These are phyloP conservation scores for Verticillium zaregamsianum DNA, from an alignment of 2,329 filamentous ascomycete species.

Conservation along the genomic window DNA sequence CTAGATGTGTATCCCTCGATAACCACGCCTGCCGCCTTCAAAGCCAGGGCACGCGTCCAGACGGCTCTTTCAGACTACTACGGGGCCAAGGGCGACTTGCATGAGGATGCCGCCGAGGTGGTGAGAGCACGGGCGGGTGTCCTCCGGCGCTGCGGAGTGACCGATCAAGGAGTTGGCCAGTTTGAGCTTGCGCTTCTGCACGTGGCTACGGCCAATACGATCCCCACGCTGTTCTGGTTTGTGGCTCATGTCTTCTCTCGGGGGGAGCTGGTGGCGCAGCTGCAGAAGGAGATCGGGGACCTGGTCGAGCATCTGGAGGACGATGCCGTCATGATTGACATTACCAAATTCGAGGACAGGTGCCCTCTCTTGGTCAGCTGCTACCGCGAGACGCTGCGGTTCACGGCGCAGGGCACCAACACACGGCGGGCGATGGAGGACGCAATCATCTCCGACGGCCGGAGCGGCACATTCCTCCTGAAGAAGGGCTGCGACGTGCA, in stretches of 20 bases:
- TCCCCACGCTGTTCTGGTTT: slow-evolving; percentile 31
- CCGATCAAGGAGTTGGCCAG: slow-evolving; percentile 18
- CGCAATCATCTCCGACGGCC: slow-evolving; percentile 22
- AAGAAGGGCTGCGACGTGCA: slow-evolving; percentile 21
- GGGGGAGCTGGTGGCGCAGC: slow-evolving; percentile 16
- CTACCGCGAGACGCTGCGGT: slow-evolving; percentile 40
- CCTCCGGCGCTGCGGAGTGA: slow-evolving; percentile 24
- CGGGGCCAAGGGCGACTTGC: slow-evolving; percentile 16
- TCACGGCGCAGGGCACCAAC: slow-evolving; percentile 29
- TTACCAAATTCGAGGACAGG: slow-evolving; percentile 25
- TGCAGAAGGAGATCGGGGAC: slow-evolving; percentile 23
- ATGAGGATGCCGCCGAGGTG: slow-evolving; percentile 20
- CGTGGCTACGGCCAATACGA: slow-evolving; percentile 28
- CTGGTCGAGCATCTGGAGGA: slow-evolving; percentile 2
- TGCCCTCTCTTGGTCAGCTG: slow-evolving; percentile 37
- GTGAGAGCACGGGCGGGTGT: slow-evolving; percentile 20
- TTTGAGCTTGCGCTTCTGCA: slow-evolving; percentile 26
- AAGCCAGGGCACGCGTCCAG: slow-evolving; percentile 16
- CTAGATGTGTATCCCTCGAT: slow-evolving; percentile 19
- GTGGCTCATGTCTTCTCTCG: slow-evolving; percentile 24
- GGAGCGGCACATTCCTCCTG: slow-evolving; percentile 17
- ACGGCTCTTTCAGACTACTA: slow-evolving; percentile 24
- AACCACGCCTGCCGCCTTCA: slow-evolving; percentile 19
- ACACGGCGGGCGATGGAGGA: slow-evolving; percentile 35
- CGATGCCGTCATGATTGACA: slow-evolving; percentile 24